Conservation (phyloP, 73 alveolate species). For the Blepharisma stoltei region DNA sequence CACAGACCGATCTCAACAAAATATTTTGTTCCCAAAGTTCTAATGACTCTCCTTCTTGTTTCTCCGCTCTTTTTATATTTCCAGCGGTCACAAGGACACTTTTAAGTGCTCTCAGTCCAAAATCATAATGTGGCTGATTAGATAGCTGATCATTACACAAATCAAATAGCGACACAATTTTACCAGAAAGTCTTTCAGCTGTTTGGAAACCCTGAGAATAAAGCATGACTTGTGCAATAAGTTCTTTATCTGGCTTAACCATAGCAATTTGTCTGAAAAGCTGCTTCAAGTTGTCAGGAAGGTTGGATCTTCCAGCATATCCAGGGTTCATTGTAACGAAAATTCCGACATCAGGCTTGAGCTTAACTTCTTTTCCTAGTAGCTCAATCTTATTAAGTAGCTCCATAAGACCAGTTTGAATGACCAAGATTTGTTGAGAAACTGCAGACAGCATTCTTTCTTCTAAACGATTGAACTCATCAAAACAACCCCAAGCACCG, state of each 20-base stretch:
- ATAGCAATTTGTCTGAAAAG: constrained; percentile 99
- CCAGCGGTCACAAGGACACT: constrained; percentile 96
- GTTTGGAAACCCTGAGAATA: constrained; percentile 98
- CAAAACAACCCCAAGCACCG: constrained; percentile 99
- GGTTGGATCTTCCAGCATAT: constrained; percentile 99
- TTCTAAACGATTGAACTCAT: constrained; percentile 95
- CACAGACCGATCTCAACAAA: constrained; percentile 93
- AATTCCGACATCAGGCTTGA: constrained; percentile 97
- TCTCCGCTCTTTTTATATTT: constrained; percentile 93
- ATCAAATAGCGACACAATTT: constrained; percentile 94
- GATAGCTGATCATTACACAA: constrained; percentile 90
- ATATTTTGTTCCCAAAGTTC: constrained; percentile 95
- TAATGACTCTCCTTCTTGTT: constrained; percentile 61
- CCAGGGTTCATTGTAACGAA: constrained; percentile 99
- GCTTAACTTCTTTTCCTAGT: constrained; percentile 93
- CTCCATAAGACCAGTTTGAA: constrained; percentile 97
- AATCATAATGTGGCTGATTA: constrained; percentile 98
- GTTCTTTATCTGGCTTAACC: constrained; percentile 98
- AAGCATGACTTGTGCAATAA: constrained; percentile 98
- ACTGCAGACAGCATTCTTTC: constrained; percentile 99
- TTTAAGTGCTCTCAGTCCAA: constrained; percentile 99
- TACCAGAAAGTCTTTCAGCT: constrained; percentile 97
- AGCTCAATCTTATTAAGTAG: constrained; percentile 88
- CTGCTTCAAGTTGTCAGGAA: constrained; percentile 98
- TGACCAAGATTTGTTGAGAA: constrained; percentile 92